Percentiles rank a stretch among this genome's conserved stretches.
Evolutionary conservation across 768 basidiomycete species (phyloP).

Genomic region (Boletus rubropictus): DNA sequence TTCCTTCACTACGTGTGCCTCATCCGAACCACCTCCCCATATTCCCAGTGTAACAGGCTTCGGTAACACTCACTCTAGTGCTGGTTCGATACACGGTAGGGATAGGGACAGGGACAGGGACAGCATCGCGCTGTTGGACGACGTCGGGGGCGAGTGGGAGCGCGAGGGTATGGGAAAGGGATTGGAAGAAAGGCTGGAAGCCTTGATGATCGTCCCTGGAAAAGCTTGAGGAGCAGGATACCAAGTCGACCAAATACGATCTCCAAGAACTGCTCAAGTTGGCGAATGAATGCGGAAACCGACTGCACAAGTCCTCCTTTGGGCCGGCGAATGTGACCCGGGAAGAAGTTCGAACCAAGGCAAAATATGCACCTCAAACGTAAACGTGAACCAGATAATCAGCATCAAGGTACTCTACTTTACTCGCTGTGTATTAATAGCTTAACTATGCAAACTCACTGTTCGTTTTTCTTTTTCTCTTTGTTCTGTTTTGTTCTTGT

Average conservation of each 20-base stretch:
- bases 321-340: not conserved
- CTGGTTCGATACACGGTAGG: conserved; percentile 23
- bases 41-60: conserved; percentile 55
- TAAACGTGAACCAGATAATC: conserved; percentile 17
- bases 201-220: conserved; percentile 35
- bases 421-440: conserved; percentile 25
- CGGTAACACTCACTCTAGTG: conserved; percentile 26
- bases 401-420: conserved; percentile 18
- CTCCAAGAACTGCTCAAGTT: not conserved
- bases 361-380: conserved; percentile 2
- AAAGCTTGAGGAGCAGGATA: conserved; percentile 16
- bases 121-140: conserved; percentile 47
- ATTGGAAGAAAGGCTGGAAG: conserved; percentile 77
- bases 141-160: conserved; percentile 82
- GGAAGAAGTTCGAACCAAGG: conserved; percentile 1
- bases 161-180: conserved; percentile 78
- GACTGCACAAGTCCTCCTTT: not conserved
- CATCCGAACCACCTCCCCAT: conserved; percentile 66
- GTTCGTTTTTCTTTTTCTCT: not conserved
- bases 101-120: conserved; percentile 39
- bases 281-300: not conserved
- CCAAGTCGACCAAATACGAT: not conserved
- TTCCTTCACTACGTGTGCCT: conserved; percentile 60
- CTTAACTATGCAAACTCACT: conserved; percentile 19
- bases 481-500: not conserved